These are phyloP conservation scores for Blastobotrys illinoisensis DNA, from an alignment of 1,139 yeast genomes.

Conservation along the genomic window DNA sequence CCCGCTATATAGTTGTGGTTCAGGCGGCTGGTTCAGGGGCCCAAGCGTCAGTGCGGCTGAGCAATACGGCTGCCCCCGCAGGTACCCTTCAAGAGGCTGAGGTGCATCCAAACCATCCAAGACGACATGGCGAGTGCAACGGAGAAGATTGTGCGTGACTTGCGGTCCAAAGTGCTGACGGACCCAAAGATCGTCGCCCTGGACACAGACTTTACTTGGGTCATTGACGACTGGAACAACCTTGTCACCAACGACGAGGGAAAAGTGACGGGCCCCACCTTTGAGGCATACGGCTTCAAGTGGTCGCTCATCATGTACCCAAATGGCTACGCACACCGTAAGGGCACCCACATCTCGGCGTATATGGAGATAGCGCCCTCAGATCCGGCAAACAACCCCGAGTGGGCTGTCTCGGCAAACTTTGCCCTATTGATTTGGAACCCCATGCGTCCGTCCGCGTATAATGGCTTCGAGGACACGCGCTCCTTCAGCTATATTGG, in stretches of 20 bases:
- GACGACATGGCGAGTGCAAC: slow-evolving; percentile 2
- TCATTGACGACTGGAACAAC: slow-evolving; percentile 57
- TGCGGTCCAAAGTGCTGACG: slow-evolving; percentile 10
- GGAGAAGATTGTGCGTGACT: slow-evolving; percentile 9
- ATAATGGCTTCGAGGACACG: slow-evolving; percentile 66
- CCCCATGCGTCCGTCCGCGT: slow-evolving; percentile 60
- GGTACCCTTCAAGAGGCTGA: not conserved
- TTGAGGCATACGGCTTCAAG: slow-evolving; percentile 60
- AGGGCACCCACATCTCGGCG: slow-evolving; percentile 26
- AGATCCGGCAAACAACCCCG: slow-evolving; percentile 33
- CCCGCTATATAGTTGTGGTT: too few species aligned
- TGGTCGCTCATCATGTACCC: slow-evolving; percentile 81
- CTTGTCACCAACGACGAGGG: slow-evolving; percentile 29
- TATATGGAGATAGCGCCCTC: slow-evolving; percentile 32
- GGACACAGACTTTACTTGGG: slow-evolving; percentile 59
- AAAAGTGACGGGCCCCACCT: slow-evolving; percentile 43
- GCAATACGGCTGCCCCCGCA: not conserved
- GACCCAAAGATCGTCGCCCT: slow-evolving; percentile 22
- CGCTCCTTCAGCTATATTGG: slow-evolving; percentile 52
- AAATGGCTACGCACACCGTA: slow-evolving; percentile 36
- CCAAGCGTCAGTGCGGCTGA: not conserved
- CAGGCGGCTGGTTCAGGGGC: not conserved
- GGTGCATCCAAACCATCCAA: not conserved
- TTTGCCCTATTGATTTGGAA: slow-evolving; percentile 84
- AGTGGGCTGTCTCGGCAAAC: slow-evolving; percentile 87